Percentiles rank a stretch among this genome's conserved stretches.
phyloP scores from a whole-genome alignment of 768 basidiomycete species.

The Suillus ampliporus region DNA sequence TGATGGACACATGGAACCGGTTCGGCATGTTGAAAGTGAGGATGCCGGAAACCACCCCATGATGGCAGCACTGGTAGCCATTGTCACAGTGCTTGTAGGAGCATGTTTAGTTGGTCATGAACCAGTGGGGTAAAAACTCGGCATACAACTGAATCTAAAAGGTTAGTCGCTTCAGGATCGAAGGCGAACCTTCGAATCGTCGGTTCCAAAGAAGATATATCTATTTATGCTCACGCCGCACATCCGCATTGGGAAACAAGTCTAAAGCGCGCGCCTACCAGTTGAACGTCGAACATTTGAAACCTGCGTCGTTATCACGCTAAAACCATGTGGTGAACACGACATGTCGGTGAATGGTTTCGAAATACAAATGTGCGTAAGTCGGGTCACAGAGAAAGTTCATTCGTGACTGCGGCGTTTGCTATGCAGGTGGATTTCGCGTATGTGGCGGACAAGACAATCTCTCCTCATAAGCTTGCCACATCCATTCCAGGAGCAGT shows the following conservation, averaged over 20 bases:
- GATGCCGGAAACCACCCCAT: background rate
- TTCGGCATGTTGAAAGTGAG: background rate
- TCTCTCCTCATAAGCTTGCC: conserved; percentile 5
- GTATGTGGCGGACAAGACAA: conserved; percentile 5
- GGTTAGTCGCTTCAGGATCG: background rate
- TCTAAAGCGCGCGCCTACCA: background rate
- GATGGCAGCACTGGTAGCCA: too few species aligned
- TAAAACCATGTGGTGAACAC: background rate
- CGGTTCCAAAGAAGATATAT: background rate
- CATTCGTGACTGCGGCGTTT: background rate
- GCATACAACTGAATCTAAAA: background rate
- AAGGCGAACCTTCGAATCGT: background rate
- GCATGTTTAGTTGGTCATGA: background rate
- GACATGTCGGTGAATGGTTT: background rate
- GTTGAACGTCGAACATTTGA: background rate
- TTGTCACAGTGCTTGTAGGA: background rate
- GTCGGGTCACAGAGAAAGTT: background rate
- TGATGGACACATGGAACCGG: background rate
- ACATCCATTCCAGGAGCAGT: conserved; percentile 6
- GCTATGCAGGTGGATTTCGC: background rate
- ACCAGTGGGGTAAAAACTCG: background rate
- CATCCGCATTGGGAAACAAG: background rate
- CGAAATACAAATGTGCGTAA: background rate
- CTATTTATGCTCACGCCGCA: background rate
- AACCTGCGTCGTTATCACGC: background rate